Conservation (phyloP, 139 green algal species). For the Coelastrella sp. region DNA sequence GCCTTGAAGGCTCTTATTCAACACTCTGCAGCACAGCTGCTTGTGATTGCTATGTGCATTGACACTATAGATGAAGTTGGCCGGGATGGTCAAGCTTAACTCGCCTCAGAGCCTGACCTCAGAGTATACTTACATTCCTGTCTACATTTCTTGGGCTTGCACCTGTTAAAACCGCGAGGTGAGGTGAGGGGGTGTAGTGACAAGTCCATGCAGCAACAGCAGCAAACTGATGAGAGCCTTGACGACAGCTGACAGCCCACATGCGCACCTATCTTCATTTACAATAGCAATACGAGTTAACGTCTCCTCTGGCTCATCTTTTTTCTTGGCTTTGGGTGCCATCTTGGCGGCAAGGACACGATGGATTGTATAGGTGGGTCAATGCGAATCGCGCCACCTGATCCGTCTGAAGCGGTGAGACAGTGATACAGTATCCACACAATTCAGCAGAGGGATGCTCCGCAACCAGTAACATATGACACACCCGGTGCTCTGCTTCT, state of each 20-base stretch:
- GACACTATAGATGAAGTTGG: no score
- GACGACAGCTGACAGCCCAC: not conserved
- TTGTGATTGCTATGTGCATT: not conserved
- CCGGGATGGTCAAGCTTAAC: no score
- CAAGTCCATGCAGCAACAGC: not conserved
- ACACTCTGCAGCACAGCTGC: not conserved
- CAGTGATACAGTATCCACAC: no score
- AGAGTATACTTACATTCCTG: constrained; percentile 88
- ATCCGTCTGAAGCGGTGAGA: not conserved
- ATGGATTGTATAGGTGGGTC: not conserved
- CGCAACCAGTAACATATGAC: no score
- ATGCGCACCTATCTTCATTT: constrained; percentile 82
- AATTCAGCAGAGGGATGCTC: no score
- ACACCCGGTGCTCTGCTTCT: no score
- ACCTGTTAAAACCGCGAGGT: constrained; percentile 65
- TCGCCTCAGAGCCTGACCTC: not conserved
- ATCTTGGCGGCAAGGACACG: constrained; percentile 60
- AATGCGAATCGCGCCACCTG: not conserved
- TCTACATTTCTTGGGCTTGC: constrained; percentile 98
- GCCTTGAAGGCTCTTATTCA: no score
- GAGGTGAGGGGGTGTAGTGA: not conserved
- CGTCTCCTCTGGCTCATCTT: constrained; percentile 82
- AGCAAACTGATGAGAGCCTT: not conserved
- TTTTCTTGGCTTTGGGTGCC: constrained; percentile 82
- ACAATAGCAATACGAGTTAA: constrained; percentile 99